Base-by-base conservation (phyloP, 1,284 basidiomycete genomes). In the Cryptococcus sp. region DNA sequence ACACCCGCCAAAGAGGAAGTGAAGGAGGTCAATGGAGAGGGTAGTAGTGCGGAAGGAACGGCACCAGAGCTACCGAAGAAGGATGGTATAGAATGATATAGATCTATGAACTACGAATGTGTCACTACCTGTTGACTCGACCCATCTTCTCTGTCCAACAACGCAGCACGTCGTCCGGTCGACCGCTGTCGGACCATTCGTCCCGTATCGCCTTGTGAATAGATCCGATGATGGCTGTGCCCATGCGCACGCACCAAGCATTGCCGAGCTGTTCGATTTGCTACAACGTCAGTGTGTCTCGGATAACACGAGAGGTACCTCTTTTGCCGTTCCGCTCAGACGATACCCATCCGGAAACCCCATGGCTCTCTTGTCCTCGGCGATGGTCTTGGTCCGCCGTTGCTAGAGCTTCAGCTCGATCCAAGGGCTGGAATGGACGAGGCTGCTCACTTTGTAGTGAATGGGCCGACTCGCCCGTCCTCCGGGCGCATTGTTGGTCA, bases 391-490 rank as follows among this genome's bases (percentile, higher is more conserved):
- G 1, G 50, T 47, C n/a, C 50, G 31, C 2, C 22, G 11, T 33
- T 47, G 50, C 50, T 50, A 24, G 7, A n/a, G 5, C 7, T 10
- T 45, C 33, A 39, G 7, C 24, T 23, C 12, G 31, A 21, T n/a
- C 24, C 4, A 5, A 32, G 11, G 28, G 28, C 14, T 5, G 3
- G 18, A 5, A 12, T 10, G 33, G 16, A 3, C 4, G 12, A 34
- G 22, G 38, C n/a, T 4, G 24, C 60, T 48, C 31, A 60, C 60
- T 4, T 33, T 21, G 43, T 50, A 58, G 43, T 64, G 62, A 6
- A 62, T 49, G 1, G 47, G 41, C 6, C 43, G 39, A 0, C 51
- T 60, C 12, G 36, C 32, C 23, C 52, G 25, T 32, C n/a, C n/a
- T 31, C 38, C 18, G 2, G 22, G n/a, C 5, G 24, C 23, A 18